phyloP scores from a whole-genome alignment of 129 eudicot genomes.

The Dittrichia graveolens region DNA sequence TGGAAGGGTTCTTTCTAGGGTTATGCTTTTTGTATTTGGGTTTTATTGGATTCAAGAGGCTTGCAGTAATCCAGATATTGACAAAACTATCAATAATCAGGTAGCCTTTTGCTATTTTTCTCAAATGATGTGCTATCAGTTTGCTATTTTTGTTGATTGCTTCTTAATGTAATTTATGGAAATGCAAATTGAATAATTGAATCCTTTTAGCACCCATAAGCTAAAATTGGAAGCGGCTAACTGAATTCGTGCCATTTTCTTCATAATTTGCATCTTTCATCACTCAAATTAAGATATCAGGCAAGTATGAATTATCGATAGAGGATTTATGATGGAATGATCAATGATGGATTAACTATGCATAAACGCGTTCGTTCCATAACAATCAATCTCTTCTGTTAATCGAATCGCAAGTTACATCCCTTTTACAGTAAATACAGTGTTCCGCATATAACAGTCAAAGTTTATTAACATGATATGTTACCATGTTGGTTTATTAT shows the following conservation, averaged over 20 bases:
- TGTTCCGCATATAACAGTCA: background rate
- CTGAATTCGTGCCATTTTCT: background rate
- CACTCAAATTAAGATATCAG: too few species aligned
- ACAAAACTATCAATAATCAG: slow-evolving; percentile 35
- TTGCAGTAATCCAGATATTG: slow-evolving; percentile 8
- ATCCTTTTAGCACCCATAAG: background rate
- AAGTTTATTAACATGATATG: background rate
- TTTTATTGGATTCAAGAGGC: slow-evolving; percentile 65
- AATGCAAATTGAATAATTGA: too few species aligned
- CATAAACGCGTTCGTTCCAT: background rate
- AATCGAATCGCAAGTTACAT: background rate
- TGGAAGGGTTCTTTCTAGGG: slow-evolving; percentile 77
- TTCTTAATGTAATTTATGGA: too few species aligned
- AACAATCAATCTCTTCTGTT: background rate
- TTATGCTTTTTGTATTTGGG: slow-evolving; percentile 70
- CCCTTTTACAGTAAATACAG: background rate
- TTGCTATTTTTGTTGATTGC: background rate
- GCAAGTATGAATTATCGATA: background rate
- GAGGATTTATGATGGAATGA: background rate
- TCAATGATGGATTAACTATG: background rate
- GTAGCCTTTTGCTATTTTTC: slow-evolving; percentile 31
- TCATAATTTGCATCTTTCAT: background rate
- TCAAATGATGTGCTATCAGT: background rate
- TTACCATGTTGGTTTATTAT: slow-evolving; percentile 2
- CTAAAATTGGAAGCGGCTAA: background rate